Base-by-base conservation (phyloP, 306 rosid genomes). In the Castanopsis chinensis region DNA sequence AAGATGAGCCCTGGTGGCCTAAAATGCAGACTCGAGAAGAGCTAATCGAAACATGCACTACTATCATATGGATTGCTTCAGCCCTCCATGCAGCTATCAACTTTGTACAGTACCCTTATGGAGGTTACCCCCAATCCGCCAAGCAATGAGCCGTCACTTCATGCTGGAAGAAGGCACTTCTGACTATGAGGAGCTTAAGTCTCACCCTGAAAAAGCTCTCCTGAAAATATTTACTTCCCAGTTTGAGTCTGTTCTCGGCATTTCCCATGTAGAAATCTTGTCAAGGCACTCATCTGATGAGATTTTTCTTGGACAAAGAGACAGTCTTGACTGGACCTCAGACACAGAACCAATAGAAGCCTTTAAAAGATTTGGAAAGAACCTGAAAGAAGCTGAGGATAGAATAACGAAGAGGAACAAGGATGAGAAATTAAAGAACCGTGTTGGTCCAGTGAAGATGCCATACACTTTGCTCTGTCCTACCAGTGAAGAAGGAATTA, bases 261-360 rank as follows among this genome's bases (percentile, higher is more conserved):
- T 93, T 54, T 83, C 98, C 3, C 87, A 89, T 10, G 83, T 93
- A 52, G 97, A 93, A 53, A 86, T 93, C 0, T 59, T 93, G 79
- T 93, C 97, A 11, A 87, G 86, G 75, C 97, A 92, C 78, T 89
- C 96, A 11, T 83, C 94, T 56, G 97, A 93, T 80, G 97, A 93
- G 85, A 45, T 89, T 14, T 93, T 88, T 76, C 92, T 93, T 33
- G 97, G 97, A 41, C 78, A 91, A 63, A 85, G 94, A 73, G 89
- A 88, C 19, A 85, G 78, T 55, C 75, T 75, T 27, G 79, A 91
- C 23, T 93, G 97, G 97, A 93, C 97, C 33, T 76, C 89, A 6
- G 97, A 93, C 57, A 6, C 53, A 18, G 30, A 56, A 18, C 83
- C 91, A 7, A 32, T 84, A 19, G 84, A 82, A 74, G 90, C 88